Evolutionary conservation across 2,329 filamentous ascomycete genomes (phyloP).

Genomic region (Seiridium unicorne): DNA sequence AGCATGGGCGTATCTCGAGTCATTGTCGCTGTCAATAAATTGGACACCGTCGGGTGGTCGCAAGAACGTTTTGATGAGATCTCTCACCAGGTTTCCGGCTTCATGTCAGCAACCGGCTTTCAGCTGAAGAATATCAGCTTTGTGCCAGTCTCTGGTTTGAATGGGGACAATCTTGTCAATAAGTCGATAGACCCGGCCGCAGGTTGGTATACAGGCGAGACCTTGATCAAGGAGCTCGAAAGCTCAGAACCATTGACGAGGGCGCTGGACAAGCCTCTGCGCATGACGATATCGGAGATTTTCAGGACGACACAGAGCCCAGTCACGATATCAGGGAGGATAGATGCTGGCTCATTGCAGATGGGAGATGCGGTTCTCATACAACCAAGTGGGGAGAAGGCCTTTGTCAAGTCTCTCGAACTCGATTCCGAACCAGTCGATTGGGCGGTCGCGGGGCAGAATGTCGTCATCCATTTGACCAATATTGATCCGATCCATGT

Average conservation of each 20-base stretch:
- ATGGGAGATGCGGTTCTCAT: conserved; percentile 76
- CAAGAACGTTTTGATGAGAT: conserved; percentile 83
- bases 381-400: conserved; percentile 79
- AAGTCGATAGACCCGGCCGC: conserved; percentile 54
- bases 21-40: conserved; percentile 92
- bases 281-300: conserved; percentile 84
- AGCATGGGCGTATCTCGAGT: conserved; percentile 88
- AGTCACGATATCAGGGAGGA: conserved; percentile 79
- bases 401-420: conserved; percentile 78
- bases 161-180: conserved; percentile 79
- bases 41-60: conserved; percentile 84
- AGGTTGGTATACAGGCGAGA: conserved; percentile 78
- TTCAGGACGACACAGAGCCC: conserved; percentile 81
- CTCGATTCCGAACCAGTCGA: conserved; percentile 71
- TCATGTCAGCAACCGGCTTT: conserved; percentile 81
- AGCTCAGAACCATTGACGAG: conserved; percentile 71
- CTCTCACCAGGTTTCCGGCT: conserved; percentile 75
- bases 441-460: conserved; percentile 93
- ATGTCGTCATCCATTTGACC: conserved; percentile 76
- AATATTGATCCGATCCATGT: conserved; percentile 85
- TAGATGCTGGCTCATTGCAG: conserved; percentile 83
- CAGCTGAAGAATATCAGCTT: conserved; percentile 78
- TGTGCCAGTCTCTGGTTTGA: conserved; percentile 84
- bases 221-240: conserved; percentile 82
- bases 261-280: conserved; percentile 74